Evolutionary conservation across 2,329 filamentous ascomycete species (phyloP).

Genomic region (Xylaria sp.): DNA sequence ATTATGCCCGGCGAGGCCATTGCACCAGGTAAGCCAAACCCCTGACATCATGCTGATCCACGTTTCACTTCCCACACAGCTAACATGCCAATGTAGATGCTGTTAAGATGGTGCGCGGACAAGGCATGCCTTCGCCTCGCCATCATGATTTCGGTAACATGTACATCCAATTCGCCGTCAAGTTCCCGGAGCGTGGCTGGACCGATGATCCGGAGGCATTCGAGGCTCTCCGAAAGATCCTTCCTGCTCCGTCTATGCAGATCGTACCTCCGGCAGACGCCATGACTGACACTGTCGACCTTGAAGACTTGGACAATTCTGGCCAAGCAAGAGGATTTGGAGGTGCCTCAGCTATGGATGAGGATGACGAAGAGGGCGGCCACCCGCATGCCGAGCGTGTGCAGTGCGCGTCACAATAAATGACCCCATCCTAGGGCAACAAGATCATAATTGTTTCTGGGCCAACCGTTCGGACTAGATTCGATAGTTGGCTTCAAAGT

Average conservation of each 20-base stretch:
- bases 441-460: slow-evolving; percentile 26
- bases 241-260: slow-evolving; percentile 76
- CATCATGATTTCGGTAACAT: slow-evolving; percentile 97
- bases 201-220: slow-evolving; percentile 75
- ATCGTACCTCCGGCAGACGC: slow-evolving; percentile 79
- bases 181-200: slow-evolving; percentile 88
- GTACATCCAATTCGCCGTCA: slow-evolving; percentile 97
- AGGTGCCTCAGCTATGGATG: slow-evolving; percentile 71
- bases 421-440: slow-evolving; percentile 2
- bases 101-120: slow-evolving; percentile 93
- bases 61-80: slow-evolving; percentile 20
- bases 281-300: slow-evolving; percentile 89
- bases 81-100: slow-evolving; percentile 68
- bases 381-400: slow-evolving; percentile 81
- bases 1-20: slow-evolving; percentile 96
- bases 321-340: slow-evolving; percentile 75
- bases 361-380: slow-evolving; percentile 78
- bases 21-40: slow-evolving; percentile 76
- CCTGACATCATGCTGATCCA: background rate
- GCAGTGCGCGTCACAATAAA: slow-evolving; percentile 87
- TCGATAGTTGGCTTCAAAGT: slow-evolving; percentile 26
- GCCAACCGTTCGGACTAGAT: slow-evolving; percentile 23
- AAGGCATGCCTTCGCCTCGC: slow-evolving; percentile 96
- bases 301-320: slow-evolving; percentile 85
- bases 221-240: slow-evolving; percentile 81